A percentile compares a stretch with the other conserved stretches of the same genome.
phyloP scores from a whole-genome alignment of 2,329 filamentous ascomycete species.

The Chaetomium olivaceum region DNA sequence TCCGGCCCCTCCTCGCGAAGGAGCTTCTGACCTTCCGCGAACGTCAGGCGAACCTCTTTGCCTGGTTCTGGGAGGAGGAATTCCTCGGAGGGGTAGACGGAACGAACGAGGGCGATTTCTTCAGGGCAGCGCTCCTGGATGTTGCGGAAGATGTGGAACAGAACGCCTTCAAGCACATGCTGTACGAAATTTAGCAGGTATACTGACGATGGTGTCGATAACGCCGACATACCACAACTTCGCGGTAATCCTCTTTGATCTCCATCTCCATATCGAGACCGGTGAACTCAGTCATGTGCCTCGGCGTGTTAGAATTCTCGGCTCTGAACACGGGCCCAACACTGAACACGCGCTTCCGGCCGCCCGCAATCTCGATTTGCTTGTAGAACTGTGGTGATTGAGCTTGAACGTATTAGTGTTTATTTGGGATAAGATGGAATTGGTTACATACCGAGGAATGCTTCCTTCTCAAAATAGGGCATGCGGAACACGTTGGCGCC shows the following conservation, averaged over 20 bases:
- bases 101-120: slow-evolving; percentile 71
- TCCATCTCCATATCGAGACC: slow-evolving; percentile 91
- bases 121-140: slow-evolving; percentile 59
- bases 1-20: slow-evolving; percentile 71
- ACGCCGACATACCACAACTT: slow-evolving; percentile 55
- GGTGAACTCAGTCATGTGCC: slow-evolving; percentile 83
- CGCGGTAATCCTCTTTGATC: slow-evolving; percentile 75
- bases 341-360: slow-evolving; percentile 74
- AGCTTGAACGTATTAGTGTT: slow-evolving; percentile 13
- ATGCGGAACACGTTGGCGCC: slow-evolving; percentile 89
- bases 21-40: slow-evolving; percentile 75
- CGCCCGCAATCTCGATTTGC: slow-evolving; percentile 79
- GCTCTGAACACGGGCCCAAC: slow-evolving; percentile 81
- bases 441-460: slow-evolving; percentile 69
- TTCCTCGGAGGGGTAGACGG: slow-evolving; percentile 73
- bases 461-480: slow-evolving; percentile 83
- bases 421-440: too few relatives aligned
- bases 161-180: slow-evolving; percentile 69
- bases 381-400: slow-evolving; percentile 77
- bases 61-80: slow-evolving; percentile 74
- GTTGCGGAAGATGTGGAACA: slow-evolving; percentile 77
- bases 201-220: background rate
- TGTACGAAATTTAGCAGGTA: slow-evolving; percentile 2
- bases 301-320: slow-evolving; percentile 81
- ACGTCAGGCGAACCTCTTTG: slow-evolving; percentile 74